Conservation (phyloP, 331 rosid genomes). For the Spiraea crenata region DNA sequence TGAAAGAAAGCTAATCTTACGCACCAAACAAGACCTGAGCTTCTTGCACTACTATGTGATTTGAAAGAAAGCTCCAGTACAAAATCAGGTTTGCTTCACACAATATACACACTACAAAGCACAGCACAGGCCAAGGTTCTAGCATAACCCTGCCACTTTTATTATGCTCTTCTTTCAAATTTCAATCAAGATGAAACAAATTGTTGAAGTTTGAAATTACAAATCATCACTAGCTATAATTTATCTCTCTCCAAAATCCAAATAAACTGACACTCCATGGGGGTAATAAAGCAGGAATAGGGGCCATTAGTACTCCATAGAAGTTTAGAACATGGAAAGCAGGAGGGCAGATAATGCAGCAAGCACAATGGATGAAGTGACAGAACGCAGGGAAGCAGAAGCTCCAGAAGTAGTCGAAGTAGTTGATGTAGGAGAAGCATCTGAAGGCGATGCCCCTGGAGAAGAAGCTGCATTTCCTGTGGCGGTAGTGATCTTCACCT, state of each 20-base stretch:
- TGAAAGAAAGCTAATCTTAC: no score
- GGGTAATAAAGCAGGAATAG: neutral
- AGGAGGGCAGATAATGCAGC: constrained; percentile 25
- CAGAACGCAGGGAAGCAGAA: constrained; percentile 12
- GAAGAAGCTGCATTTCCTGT: constrained; percentile 45
- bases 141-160: constrained; percentile 11
- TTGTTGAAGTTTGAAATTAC: neutral
- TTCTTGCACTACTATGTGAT: no score
- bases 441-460: constrained; percentile 29
- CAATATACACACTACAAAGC: neutral
- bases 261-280: neutral
- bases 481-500: constrained; percentile 52
- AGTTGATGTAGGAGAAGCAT: constrained; percentile 21
- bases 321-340: constrained; percentile 19
- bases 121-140: constrained; percentile 2
- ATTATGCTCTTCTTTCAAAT: neutral
- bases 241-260: neutral
- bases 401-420: constrained; percentile 24
- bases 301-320: neutral
- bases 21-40: no score
- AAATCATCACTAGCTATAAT: neutral
- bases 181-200: neutral
- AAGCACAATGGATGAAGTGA: constrained; percentile 24
- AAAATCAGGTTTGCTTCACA: no score
- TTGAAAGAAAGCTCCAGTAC: no score